Base-by-base conservation (phyloP, 139 green algal genomes). In the Zygnema circumcarinatum region DNA sequence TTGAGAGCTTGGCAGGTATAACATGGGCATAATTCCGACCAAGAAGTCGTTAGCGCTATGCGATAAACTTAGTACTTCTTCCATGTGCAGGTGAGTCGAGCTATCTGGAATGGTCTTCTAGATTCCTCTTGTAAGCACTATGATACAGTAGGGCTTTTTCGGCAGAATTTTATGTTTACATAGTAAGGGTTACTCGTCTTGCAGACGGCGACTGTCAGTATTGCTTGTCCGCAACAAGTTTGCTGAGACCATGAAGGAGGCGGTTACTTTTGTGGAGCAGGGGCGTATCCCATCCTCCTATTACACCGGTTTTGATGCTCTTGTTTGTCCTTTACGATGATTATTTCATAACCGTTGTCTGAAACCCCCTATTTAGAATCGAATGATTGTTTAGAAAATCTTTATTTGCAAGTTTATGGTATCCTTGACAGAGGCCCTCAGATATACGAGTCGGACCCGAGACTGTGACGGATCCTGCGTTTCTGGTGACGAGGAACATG, bases 191-290 rank as follows among this genome's bases (percentile, higher is more conserved):
- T n/a, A n/a, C n/a, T n/a, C n/a, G n/a, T n/a, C 7, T 62, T 68
- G 38, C 87, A 92, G 97, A 1, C 86, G 97, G 7, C 92, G 97
- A 0, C 92, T 99, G 2, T 75, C 97, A 0, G 95, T 99, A 3
- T 92, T 99, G 2, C 97, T 99, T 94, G 95, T 99, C 40, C 92
- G 95, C 0, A 73, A 96, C 0, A 98, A 97, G 85, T 98, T 99
- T 95, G 92, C 94, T 0, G 95, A 98, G 90, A 98, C 93, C 1
- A 74, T 99, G 68, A 86, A 90, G 0, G 97, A 99, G 85, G 97
- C 97, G 16, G 90, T 86, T 39, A 98, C 96, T 0, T 98, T 99
- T 81, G 94, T 99, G 3, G 97, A 99, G 91, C 95, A 98, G 92
- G 93, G 87, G 0, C 87, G 53, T 81, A 89, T 89, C 75, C 81